Percentiles rank a stretch among this genome's conserved stretches.
Evolutionary conservation across 768 basidiomycete species (phyloP).

Genomic region (Lentinus tigrinus): DNA sequence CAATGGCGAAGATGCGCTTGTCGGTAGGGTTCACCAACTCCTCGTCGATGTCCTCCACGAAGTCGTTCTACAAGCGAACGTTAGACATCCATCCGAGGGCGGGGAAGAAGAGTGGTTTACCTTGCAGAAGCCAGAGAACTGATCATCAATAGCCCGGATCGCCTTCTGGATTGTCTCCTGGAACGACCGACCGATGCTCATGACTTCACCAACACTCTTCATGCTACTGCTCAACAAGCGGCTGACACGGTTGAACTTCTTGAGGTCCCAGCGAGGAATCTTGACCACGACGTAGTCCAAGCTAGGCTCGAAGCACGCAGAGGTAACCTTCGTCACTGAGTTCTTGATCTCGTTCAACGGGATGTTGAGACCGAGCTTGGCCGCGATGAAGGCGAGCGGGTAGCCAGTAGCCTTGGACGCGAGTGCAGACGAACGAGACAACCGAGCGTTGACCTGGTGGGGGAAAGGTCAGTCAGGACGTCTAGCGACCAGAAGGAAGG

Average conservation of each 20-base stretch:
- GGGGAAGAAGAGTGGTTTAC: slow-evolving; percentile 31
- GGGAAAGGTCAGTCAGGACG: background rate
- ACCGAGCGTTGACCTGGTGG: slow-evolving; percentile 84
- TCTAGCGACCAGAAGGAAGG: background rate
- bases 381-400: slow-evolving; percentile 96
- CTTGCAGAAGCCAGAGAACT: slow-evolving; percentile 90
- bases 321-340: slow-evolving; percentile 93
- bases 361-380: slow-evolving; percentile 95
- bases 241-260: slow-evolving; percentile 96
- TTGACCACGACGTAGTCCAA: slow-evolving; percentile 98
- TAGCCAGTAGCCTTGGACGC: slow-evolving; percentile 99
- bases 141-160: slow-evolving; percentile 93
- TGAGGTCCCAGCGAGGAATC: slow-evolving; percentile 98
- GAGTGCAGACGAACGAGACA: slow-evolving; percentile 95
- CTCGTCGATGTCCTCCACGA: slow-evolving; percentile 87
- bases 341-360: slow-evolving; percentile 98
- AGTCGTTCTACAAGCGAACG: slow-evolving; percentile 63
- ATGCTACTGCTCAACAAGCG: slow-evolving; percentile 90
- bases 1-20: slow-evolving; percentile 95
- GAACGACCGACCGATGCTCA: slow-evolving; percentile 98
- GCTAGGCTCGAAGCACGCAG: slow-evolving; percentile 96
- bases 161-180: slow-evolving; percentile 99
- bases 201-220: slow-evolving; percentile 99
- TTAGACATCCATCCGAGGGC: background rate
- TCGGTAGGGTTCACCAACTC: slow-evolving; percentile 95